Evolutionary conservation across 208 protist genomes (phyloP).

Genomic region (Trypanosoma boissoni): DNA sequence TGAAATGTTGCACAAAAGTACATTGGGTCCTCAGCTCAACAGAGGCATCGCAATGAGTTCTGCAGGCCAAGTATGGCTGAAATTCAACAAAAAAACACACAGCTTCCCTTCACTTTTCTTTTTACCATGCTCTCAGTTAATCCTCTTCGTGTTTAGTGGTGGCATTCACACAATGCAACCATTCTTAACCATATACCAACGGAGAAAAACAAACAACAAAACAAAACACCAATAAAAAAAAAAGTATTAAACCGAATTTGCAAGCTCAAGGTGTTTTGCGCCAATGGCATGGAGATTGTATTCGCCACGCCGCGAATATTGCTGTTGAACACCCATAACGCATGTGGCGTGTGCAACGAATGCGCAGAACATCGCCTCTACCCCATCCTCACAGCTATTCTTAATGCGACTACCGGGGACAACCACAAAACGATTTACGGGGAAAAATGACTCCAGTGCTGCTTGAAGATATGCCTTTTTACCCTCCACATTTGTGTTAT

Average conservation of each 20-base stretch:
- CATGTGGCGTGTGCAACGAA: slow-evolving; percentile 76
- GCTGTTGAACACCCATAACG: slow-evolving; percentile 63
- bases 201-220: background rate
- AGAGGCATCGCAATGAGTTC: too few species aligned
- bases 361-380: slow-evolving; percentile 39
- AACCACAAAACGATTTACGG: slow-evolving; percentile 77
- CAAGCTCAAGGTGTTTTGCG: slow-evolving; percentile 46
- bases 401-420: slow-evolving; percentile 29
- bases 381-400: slow-evolving; percentile 21
- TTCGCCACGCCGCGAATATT: slow-evolving; percentile 37
- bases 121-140: too few species aligned
- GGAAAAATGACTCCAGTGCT: slow-evolving; percentile 48
- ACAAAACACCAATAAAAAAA: slow-evolving; percentile 1
- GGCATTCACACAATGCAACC: background rate
- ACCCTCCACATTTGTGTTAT: slow-evolving; percentile 78
- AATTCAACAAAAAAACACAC: too few species aligned
- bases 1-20: too few species aligned
- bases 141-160: background rate
- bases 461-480: slow-evolving; percentile 48
- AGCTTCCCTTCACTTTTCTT: too few species aligned
- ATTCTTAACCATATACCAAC: background rate
- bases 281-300: slow-evolving; percentile 75
- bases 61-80: too few species aligned
- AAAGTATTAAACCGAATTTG: slow-evolving; percentile 27
- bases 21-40: too few species aligned